These are phyloP conservation scores for Chaetomium olivaceum DNA, from an alignment of 2,329 filamentous ascomycete species.

Conservation along the genomic window DNA sequence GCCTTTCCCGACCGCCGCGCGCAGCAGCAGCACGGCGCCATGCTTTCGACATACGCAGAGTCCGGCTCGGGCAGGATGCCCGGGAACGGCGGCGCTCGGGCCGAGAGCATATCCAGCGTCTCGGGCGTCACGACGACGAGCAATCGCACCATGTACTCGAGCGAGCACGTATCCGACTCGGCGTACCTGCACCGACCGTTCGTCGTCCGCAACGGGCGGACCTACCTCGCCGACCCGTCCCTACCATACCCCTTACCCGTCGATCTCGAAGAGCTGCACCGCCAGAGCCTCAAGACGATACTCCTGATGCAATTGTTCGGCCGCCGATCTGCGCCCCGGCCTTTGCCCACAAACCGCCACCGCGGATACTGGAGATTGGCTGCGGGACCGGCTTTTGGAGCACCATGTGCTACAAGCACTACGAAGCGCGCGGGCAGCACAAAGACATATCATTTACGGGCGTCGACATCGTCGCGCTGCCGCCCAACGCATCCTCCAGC, in stretches of 20 bases:
- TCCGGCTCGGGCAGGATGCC: constrained; percentile 24
- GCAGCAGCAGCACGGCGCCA: constrained; percentile 40
- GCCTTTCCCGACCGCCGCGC: constrained; percentile 29
- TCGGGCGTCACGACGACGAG: constrained; percentile 48
- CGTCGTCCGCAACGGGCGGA: constrained; percentile 73
- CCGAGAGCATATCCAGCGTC: constrained; percentile 50
- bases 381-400: constrained; percentile 92
- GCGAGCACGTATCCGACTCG: constrained; percentile 48
- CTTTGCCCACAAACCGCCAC: constrained; percentile 66
- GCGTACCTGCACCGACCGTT: constrained; percentile 54
- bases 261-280: constrained; percentile 83
- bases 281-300: constrained; percentile 81
- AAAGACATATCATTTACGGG: constrained; percentile 75
- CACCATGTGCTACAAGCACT: constrained; percentile 80
- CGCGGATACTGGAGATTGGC: constrained; percentile 78
- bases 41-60: constrained; percentile 33
- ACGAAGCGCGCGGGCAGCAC: constrained; percentile 63
- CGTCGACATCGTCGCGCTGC: constrained; percentile 72
- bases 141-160: constrained; percentile 50
- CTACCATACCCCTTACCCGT: constrained; percentile 82
- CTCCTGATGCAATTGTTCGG: constrained; percentile 81
- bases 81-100: constrained; percentile 37
- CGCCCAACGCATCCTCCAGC: constrained; percentile 23
- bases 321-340: constrained; percentile 71
- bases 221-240: constrained; percentile 74